A percentile compares a stretch with the other conserved stretches of the same genome.
These are phyloP conservation scores for Pneumocystis murina DNA, from an alignment of 1,139 yeast genomes.

Conservation along the genomic window DNA sequence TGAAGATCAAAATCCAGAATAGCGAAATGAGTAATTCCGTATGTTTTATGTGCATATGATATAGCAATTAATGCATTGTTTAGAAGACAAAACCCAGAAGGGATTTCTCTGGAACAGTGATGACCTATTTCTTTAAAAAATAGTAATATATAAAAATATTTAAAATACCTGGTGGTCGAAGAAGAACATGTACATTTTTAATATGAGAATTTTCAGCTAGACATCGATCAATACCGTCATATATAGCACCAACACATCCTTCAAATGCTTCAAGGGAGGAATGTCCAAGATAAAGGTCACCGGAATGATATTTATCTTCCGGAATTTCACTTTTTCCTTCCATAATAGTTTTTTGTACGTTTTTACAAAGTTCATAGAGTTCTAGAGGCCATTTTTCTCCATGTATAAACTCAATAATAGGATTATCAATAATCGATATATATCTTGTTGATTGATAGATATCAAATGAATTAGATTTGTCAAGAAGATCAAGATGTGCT, in stretches of 20 bases:
- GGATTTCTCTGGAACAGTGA: constrained; percentile 72
- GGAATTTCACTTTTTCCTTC: constrained; percentile 58
- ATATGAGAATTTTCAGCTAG: constrained; percentile 19
- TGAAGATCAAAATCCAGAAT: constrained; percentile 73
- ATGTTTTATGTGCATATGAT: constrained; percentile 54
- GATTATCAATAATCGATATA: constrained; percentile 20
- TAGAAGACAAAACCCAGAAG: constrained; percentile 75
- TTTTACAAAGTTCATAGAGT: constrained; percentile 44
- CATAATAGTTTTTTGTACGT: constrained; percentile 42
- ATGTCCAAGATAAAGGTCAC: constrained; percentile 63
- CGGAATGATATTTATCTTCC: constrained; percentile 56
- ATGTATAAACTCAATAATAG: constrained; percentile 55
- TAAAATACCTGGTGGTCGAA: constrained; percentile 9
- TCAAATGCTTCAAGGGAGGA: constrained; percentile 58
- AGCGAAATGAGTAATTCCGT: constrained; percentile 65
- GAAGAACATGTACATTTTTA: constrained; percentile 10
- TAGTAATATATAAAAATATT: constrained; percentile 36
- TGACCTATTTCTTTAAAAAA: constrained; percentile 70
- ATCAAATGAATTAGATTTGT: constrained; percentile 14
- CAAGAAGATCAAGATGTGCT: constrained; percentile 32
- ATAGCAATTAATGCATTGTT: constrained; percentile 74
- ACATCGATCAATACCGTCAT: constrained; percentile 51
- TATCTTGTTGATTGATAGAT: constrained; percentile 5
- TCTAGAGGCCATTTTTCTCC: constrained; percentile 59
- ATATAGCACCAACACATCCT: constrained; percentile 69